Conservation (phyloP, 2,329 filamentous ascomycete genomes). For the Colletotrichum eremochloae region DNA sequence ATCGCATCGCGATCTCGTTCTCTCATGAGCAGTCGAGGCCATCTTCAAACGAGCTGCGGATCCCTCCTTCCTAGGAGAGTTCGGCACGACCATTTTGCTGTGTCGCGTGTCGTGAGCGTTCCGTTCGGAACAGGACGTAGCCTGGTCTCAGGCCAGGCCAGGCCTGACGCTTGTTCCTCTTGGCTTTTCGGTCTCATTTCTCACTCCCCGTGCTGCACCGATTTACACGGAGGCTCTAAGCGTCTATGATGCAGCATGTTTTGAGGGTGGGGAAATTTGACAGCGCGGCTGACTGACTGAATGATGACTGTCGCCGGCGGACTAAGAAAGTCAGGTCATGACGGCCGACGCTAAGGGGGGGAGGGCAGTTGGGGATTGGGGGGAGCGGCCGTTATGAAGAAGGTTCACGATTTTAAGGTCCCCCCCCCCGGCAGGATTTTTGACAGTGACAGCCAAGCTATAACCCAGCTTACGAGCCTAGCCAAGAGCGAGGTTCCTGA, state of each 20-base stretch:
- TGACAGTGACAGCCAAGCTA: slow-evolving; percentile 33
- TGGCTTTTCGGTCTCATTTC: background rate
- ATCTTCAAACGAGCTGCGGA: background rate
- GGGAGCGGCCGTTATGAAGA: background rate
- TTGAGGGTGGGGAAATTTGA: background rate
- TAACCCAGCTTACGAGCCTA: slow-evolving; percentile 20
- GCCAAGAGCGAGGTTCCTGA: slow-evolving; percentile 28
- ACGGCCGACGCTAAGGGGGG: background rate
- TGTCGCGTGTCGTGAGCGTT: background rate
- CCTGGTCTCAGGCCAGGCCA: background rate
- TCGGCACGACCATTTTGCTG: slow-evolving; percentile 32
- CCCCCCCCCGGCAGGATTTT: slow-evolving; percentile 18
- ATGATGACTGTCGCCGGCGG: background rate
- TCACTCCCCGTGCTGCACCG: too few relatives aligned
- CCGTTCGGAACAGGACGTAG: background rate
- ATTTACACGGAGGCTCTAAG: background rate
- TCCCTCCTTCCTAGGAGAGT: slow-evolving; percentile 6
- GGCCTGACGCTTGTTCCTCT: background rate
- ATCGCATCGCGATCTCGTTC: slow-evolving; percentile 5
- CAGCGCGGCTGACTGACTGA: background rate
- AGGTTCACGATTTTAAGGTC: slow-evolving; percentile 8
- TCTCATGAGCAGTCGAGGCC: background rate
- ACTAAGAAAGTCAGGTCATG: background rate
- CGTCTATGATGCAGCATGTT: background rate
- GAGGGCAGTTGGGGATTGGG: too few relatives aligned